Conservation (phyloP, 2,329 filamentous ascomycete genomes). For the Paecilomyces sp. region DNA sequence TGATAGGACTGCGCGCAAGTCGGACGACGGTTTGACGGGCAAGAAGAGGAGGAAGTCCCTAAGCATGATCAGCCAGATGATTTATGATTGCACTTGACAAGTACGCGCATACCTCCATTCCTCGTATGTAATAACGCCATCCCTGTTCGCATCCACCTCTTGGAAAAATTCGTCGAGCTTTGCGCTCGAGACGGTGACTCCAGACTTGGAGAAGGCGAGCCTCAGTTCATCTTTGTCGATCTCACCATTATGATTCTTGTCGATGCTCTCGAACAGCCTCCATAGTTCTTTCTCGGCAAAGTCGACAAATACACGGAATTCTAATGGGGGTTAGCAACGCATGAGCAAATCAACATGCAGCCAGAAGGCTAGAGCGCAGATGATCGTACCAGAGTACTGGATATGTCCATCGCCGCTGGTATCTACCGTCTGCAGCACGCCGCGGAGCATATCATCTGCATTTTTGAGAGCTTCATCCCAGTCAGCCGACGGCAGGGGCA, state of each 20-base stretch:
- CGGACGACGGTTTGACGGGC: conserved; percentile 50
- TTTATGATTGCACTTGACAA: conserved; percentile 4
- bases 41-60: conserved; percentile 95
- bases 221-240: conserved; percentile 81
- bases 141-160: conserved; percentile 82
- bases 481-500: conserved; percentile 12
- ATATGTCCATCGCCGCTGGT: conserved; percentile 83
- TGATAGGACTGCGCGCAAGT: conserved; percentile 74
- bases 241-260: conserved; percentile 75
- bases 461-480: conserved; percentile 65
- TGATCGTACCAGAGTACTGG: conserved; percentile 69
- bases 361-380: conserved; percentile 11
- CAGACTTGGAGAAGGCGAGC: conserved; percentile 68
- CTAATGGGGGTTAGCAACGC: conserved; percentile 40
- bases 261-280: conserved; percentile 76
- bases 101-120: conserved; percentile 79
- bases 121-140: conserved; percentile 80
- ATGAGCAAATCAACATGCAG: conserved; percentile 10
- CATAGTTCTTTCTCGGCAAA: conserved; percentile 78
- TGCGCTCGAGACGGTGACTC: conserved; percentile 67
- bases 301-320: conserved; percentile 84
- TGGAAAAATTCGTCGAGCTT: conserved; percentile 80
- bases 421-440: conserved; percentile 77
- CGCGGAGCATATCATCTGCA: conserved; percentile 75
- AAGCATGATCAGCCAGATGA: conserved; percentile 7